Evolutionary conservation across 768 basidiomycete genomes (phyloP).

Genomic region (Lactarius quietus): DNA sequence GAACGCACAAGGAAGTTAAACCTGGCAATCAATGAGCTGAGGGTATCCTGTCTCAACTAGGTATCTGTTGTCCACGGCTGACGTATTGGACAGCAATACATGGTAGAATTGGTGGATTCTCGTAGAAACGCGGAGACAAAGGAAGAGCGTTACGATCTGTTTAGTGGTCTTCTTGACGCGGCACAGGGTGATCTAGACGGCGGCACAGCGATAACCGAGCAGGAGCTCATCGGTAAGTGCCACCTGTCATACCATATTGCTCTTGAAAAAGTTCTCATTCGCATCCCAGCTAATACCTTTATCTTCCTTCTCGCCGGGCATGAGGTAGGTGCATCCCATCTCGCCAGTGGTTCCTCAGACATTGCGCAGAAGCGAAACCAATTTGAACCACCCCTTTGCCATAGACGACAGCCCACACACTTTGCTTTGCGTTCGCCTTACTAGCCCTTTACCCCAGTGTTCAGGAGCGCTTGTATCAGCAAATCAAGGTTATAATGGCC

Average conservation of each 20-base stretch:
- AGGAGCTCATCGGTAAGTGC: conserved; percentile 26
- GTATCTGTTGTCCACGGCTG: neutral
- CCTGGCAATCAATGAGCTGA: conserved; percentile 43
- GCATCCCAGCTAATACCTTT: conserved; percentile 29
- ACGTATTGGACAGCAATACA: conserved; percentile 26
- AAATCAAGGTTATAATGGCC: no score
- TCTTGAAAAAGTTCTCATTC: neutral
- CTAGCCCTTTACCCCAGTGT: no score
- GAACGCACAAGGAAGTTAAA: conserved; percentile 33
- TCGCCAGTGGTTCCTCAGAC: no score
- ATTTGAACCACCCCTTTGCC: neutral
- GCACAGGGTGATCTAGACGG: conserved; percentile 22
- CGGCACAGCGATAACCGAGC: conserved; percentile 21
- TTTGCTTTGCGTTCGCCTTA: no score
- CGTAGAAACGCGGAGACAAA: conserved; percentile 20
- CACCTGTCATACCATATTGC: neutral
- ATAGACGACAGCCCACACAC: no score
- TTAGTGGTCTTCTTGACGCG: conserved; percentile 30
- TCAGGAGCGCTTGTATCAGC: no score
- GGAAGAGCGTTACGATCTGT: conserved; percentile 29
- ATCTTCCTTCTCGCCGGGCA: conserved; percentile 38
- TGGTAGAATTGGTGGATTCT: conserved; percentile 30
- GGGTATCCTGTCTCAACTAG: conserved; percentile 31
- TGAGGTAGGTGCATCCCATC: conserved; percentile 27
- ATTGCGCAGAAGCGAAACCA: no score